Percentiles rank a stretch among this genome's conserved stretches.
Conservation (phyloP, 768 basidiomycete genomes). For the Amanita muscaria region DNA sequence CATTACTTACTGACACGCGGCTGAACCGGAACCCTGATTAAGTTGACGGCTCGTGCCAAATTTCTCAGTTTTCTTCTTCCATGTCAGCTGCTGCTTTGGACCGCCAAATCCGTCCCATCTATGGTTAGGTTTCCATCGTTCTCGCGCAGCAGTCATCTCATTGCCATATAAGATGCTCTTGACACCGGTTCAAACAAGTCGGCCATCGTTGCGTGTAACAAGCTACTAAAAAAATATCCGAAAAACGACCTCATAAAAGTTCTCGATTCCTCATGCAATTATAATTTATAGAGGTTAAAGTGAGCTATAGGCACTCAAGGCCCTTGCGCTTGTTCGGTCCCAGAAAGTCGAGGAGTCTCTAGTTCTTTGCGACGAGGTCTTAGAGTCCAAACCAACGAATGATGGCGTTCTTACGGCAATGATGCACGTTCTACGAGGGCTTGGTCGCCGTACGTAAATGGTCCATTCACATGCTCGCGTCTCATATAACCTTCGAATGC, state of each 20-base stretch:
- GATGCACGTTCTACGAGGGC: conserved; percentile 74
- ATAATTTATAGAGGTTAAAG: conserved; percentile 8
- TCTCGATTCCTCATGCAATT: conserved; percentile 4
- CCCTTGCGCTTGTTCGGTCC: conserved; percentile 72
- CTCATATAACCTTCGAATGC: conserved; percentile 2
- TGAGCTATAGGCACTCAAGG: conserved; percentile 60
- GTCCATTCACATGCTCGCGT: background rate
- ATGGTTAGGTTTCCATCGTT: conserved; percentile 41
- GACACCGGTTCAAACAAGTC: conserved; percentile 84
- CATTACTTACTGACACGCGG: conserved; percentile 22
- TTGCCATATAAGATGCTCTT: conserved; percentile 53
- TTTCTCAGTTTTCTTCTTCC: conserved; percentile 4
- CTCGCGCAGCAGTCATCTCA: conserved; percentile 1
- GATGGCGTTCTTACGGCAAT: conserved; percentile 70
- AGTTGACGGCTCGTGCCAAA: conserved; percentile 6
- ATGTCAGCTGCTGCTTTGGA: conserved; percentile 52
- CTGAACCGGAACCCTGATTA: background rate
- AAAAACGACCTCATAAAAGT: conserved; percentile 68
- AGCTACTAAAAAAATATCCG: conserved; percentile 80
- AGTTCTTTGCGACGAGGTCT: conserved; percentile 69
- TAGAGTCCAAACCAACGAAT: conserved; percentile 62
- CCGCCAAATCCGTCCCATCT: conserved; percentile 79
- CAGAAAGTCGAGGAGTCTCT: conserved; percentile 84
- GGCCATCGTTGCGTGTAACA: conserved; percentile 78
- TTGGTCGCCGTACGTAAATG: conserved; percentile 51